phyloP scores from a whole-genome alignment of 768 basidiomycete genomes.

The Lentinula detonsa region DNA sequence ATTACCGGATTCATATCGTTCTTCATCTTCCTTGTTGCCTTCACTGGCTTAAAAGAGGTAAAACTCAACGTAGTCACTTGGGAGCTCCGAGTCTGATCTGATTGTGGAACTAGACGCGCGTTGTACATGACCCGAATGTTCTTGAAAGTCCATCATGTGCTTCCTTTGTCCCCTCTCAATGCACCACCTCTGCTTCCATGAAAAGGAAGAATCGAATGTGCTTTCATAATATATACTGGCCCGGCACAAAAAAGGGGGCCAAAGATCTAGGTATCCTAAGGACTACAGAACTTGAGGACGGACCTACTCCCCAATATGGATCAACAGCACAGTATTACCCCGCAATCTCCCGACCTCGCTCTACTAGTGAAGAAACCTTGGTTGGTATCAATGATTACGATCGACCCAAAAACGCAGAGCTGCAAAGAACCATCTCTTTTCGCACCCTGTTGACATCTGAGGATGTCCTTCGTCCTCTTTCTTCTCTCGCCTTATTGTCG shows the following conservation, averaged over 20 bases:
- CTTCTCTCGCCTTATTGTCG: not conserved
- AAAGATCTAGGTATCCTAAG: not conserved
- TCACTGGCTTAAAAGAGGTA: conserved; percentile 16
- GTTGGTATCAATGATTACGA: not conserved
- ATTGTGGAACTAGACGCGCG: not conserved
- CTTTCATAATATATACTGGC: not conserved
- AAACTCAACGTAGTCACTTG: not conserved
- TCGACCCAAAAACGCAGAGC: not conserved
- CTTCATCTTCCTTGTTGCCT: conserved; percentile 8
- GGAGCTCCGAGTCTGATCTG: not conserved
- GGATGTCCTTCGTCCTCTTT: not conserved
- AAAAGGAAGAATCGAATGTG: not conserved
- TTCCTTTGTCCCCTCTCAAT: not conserved
- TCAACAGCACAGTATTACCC: not conserved
- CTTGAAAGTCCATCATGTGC: not conserved
- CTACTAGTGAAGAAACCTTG: not conserved
- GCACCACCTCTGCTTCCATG: not conserved
- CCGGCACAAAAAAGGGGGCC: not conserved
- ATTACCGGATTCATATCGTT: conserved; percentile 9
- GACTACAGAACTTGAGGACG: not conserved
- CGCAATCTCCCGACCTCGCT: not conserved
- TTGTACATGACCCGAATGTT: not conserved
- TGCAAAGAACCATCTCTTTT: not conserved
- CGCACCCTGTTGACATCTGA: not conserved
- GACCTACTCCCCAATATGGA: not conserved